A percentile compares a stretch with the other conserved stretches of the same genome.
These are phyloP conservation scores for Podospora pseudocomata DNA, from an alignment of 495 filamentous ascomycete genomes.

Conservation along the genomic window DNA sequence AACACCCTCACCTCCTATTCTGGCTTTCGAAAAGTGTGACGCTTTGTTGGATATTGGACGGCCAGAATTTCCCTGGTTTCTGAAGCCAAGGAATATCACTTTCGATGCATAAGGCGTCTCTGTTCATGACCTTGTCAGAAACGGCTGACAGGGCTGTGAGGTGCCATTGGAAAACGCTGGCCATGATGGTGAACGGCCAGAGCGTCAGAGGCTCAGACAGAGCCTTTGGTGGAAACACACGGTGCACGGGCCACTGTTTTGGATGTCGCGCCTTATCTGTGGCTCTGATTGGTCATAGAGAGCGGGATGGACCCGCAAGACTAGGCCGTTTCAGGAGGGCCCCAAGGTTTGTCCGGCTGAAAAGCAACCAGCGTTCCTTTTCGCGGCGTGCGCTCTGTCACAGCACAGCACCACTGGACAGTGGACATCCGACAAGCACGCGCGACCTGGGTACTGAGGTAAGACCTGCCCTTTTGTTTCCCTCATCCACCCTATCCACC, in stretches of 20 bases:
- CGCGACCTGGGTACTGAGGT: conserved; percentile 38
- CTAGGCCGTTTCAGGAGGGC: conserved; percentile 21
- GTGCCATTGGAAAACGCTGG: neutral
- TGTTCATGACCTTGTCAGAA: neutral
- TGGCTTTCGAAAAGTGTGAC: neutral
- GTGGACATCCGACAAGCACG: conserved; percentile 35
- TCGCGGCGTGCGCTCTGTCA: conserved; percentile 21
- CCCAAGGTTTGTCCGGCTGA: conserved; percentile 26
- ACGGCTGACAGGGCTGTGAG: neutral
- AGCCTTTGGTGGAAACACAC: neutral
- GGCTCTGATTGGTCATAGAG: conserved; percentile 21
- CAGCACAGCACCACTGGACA: conserved; percentile 23
- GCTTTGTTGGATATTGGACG: neutral
- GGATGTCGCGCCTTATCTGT: conserved; percentile 11
- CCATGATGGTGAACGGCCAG: no score
- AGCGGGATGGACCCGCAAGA: conserved; percentile 15
- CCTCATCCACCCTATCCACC: conserved; percentile 33
- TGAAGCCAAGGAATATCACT: no score
- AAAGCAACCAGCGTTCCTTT: conserved; percentile 16
- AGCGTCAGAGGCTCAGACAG: no score
- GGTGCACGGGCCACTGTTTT: neutral
- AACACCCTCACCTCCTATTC: no score
- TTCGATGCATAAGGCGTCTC: no score
- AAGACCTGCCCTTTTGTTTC: conserved; percentile 38
- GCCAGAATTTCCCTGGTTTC: neutral